Base-by-base conservation (phyloP, 2,329 filamentous ascomycete species). In the Stemphylium lycopersici region DNA sequence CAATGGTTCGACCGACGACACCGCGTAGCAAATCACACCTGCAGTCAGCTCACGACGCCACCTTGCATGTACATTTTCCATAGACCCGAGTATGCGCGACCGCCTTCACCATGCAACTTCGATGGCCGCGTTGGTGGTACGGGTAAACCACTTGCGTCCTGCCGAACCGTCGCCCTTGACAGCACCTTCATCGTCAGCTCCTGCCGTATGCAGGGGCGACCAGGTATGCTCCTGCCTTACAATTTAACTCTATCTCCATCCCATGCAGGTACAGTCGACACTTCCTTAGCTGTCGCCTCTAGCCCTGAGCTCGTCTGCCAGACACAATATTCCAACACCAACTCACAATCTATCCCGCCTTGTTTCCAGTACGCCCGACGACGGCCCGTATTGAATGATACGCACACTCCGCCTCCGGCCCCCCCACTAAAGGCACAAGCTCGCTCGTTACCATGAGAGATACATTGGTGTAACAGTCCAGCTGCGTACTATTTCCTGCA, bases 221-320 rank as follows among this genome's bases (percentile, higher is more conserved):
- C 22, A 24, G 22, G 22, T 16, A 37, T 34, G 8, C 43, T 45
- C 47, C 24, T 51, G 33, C 34, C 33, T 48, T 37, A 38, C 47
- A 52, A 60, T 53, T 31, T 52, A 50, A 41, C 33, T 10, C 26
- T 29, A 11, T 29, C 26, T 54, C 47, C 50, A 45, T 31, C 45
- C 33, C 38, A 60, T 58, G 59, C 59, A 60, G 59, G 59, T 62
- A 62, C 59, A 48, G 34, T 29, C 46, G 34, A 37, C 42, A 33
- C 39, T 49, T 13, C n/a, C 20, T 47, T 12, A 15, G 16, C n/a
- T 6, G 40, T 16, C 13, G 5, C 16, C 20, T 20, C 16, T 33
- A 31, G n/a, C 12, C 41, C 11, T 12, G 13, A 12, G n/a, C 18
- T 31, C 18, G 18, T 32, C n/a, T 32, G 12, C 6, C n/a, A 43